phyloP scores from a whole-genome alignment of 2,329 filamentous ascomycete species.

The Trichoderma guizhouense region DNA sequence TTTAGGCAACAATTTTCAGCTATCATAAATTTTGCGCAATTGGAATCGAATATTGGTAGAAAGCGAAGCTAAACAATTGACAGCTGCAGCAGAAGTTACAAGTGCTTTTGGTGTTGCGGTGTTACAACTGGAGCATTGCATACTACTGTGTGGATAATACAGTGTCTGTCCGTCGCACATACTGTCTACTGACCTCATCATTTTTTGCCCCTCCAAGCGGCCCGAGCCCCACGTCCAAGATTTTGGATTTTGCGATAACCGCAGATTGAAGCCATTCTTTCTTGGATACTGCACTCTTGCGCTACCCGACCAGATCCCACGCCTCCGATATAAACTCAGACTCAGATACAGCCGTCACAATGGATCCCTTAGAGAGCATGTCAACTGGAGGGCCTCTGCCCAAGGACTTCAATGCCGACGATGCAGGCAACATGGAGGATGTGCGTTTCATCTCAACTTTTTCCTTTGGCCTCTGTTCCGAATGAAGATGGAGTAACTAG shows the following conservation, averaged over 20 bases:
- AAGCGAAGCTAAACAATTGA: not conserved
- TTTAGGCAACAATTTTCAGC: rapidly evolving
- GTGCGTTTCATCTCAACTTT: constrained; percentile 37
- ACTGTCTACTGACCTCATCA: constrained; percentile 16
- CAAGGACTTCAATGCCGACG: constrained; percentile 57
- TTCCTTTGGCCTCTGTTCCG: not conserved
- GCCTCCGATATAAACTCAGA: not conserved
- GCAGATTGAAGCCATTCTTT: not conserved
- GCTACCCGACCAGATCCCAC: not conserved
- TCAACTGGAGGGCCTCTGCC: constrained; percentile 38
- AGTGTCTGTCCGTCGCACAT: not conserved
- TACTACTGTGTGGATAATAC: not conserved
- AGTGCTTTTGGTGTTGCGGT: not conserved
- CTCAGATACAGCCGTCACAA: constrained; percentile 20
- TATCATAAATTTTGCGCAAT: not conserved
- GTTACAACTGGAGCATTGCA: not conserved
- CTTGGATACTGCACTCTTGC: not conserved
- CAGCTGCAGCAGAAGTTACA: not conserved
- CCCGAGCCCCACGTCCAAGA: constrained; percentile 13
- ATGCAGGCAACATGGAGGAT: constrained; percentile 54
- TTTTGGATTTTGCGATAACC: constrained; percentile 19
- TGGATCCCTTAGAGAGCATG: constrained; percentile 42
- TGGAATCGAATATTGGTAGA: not conserved
- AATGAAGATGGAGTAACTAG: not conserved
- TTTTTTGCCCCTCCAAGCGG: constrained; percentile 18